Base-by-base conservation (phyloP, 345 rosid species). In the Corymbia maculata region DNA sequence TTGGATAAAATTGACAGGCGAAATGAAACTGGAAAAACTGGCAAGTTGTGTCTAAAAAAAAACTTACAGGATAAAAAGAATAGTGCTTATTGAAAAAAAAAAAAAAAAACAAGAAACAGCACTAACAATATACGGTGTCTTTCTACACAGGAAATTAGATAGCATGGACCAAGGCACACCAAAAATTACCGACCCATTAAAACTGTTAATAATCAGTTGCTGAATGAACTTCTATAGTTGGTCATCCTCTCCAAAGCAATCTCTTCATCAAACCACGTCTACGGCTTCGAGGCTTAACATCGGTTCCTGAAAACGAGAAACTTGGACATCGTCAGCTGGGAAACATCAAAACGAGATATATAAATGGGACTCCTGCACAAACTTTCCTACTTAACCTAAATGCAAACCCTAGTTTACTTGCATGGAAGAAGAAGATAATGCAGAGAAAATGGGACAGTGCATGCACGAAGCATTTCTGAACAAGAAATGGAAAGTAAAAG, bases 171-270 rank as follows among this genome's bases (percentile, higher is more conserved):
- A 19, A 75, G 26, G 84, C 5, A 75, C 84, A 5, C 82, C 82
- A 21, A 21, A 75, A 75, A 75, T 75, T 13, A 21, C 84, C 42
- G 84, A 75, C 28, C 4, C 8, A 75, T 10, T 44, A 19, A 75
- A 19, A 49, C 84, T 42, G 86, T 85, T 16, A 85, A 52, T 50
- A 16, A 85, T 19, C 36, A n/a, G 53, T 6, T 51, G 28, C 32
- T 2, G 49, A 61, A 6, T 22, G 85, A 44, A 24, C 36, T 68
- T 66, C 47, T 12, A 42, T 4, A 28, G 47, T 50, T 28, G 84
- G 86, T 92, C 89, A 90, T 32, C 87, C 89, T 91, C 92, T 92
- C 85, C 86, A 2, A 49, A 87, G 85, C 87, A 89, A 92, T 92
- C 92, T 91, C 88, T 91, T 90, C 85, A 90, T 36, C 42, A 66